A percentile compares a stretch with the other conserved stretches of the same genome.
Conservation (phyloP, 768 basidiomycete genomes). For the Glaciozyma martinii region DNA sequence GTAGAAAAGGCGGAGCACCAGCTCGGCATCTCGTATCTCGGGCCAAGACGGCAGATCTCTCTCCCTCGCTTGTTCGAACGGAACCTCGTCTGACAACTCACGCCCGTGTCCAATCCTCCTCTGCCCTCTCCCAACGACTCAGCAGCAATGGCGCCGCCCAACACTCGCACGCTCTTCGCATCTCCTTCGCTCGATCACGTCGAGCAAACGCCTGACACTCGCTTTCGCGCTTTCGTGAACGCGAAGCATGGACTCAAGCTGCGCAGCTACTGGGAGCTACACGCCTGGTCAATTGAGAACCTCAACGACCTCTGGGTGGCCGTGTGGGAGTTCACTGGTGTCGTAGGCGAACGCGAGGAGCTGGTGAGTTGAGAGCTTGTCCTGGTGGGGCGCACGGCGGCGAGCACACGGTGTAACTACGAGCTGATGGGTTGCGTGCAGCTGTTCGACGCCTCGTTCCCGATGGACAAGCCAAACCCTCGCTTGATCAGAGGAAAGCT, state of each 20-base stretch:
- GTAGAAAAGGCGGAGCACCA: too few relatives aligned
- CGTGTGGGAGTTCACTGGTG: conserved; percentile 22
- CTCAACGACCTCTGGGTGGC: conserved; percentile 30
- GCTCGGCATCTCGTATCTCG: too few relatives aligned
- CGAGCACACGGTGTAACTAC: too few relatives aligned
- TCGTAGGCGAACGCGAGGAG: conserved; percentile 26
- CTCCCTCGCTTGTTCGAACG: too few relatives aligned
- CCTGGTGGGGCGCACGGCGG: too few relatives aligned
- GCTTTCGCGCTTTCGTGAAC: conserved; percentile 29
- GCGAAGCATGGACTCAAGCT: conserved; percentile 7
- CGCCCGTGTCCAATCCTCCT: too few relatives aligned
- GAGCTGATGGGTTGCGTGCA: neutral
- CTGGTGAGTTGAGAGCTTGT: neutral
- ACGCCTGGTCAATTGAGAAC: conserved; percentile 14
- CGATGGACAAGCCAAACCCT: conserved; percentile 19
- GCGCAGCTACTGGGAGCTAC: conserved; percentile 27
- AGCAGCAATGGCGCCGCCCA: neutral
- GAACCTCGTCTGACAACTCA: too few relatives aligned
- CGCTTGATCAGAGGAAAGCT: conserved; percentile 15
- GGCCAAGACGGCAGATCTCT: too few relatives aligned
- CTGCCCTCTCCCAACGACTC: too few relatives aligned
- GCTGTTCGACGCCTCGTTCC: conserved; percentile 24
- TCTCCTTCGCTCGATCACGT: conserved; percentile 9
- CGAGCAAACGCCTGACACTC: conserved; percentile 5
- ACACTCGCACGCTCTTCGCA: conserved; percentile 22